Percentiles rank a stretch among this genome's conserved stretches.
These are phyloP conservation scores for Aspergillus sp. DNA, from an alignment of 2,329 filamentous ascomycete genomes.

Conservation along the genomic window DNA sequence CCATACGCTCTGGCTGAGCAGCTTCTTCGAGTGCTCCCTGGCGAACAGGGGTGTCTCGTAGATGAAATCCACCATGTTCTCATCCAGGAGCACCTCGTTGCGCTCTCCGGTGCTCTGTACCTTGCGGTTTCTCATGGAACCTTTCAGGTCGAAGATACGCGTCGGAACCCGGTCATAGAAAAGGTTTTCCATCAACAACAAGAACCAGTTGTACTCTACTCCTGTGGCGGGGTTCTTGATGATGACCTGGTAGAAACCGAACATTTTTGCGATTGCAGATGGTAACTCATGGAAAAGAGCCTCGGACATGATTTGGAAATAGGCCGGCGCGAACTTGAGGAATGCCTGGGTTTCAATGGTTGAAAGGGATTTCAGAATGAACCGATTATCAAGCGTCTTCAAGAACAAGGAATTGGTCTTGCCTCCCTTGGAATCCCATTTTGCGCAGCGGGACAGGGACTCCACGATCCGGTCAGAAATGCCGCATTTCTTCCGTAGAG, in stretches of 20 bases:
- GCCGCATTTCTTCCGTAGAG: constrained; percentile 84
- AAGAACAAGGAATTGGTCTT: constrained; percentile 97
- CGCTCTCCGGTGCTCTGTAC: constrained; percentile 93
- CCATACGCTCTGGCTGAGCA: constrained; percentile 87
- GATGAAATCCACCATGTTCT: constrained; percentile 99
- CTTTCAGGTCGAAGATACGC: constrained; percentile 91
- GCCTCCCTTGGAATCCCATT: constrained; percentile 96
- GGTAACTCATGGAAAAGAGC: constrained; percentile 92
- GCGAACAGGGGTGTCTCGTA: constrained; percentile 95
- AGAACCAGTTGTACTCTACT: constrained; percentile 88
- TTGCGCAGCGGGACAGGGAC: constrained; percentile 87
- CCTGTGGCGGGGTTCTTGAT: constrained; percentile 93
- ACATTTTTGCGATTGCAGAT: constrained; percentile 97
- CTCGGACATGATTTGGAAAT: constrained; percentile 96
- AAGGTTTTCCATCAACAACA: constrained; percentile 94
- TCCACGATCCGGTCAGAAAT: constrained; percentile 92
- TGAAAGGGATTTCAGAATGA: constrained; percentile 87
- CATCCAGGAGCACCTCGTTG: constrained; percentile 92
- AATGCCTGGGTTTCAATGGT: constrained; percentile 91
- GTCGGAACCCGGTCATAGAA: constrained; percentile 93
- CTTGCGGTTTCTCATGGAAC: constrained; percentile 97
- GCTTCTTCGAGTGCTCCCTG: constrained; percentile 91
- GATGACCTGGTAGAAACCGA: constrained; percentile 94
- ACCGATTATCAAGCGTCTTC: constrained; percentile 90
- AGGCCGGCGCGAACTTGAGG: constrained; percentile 89